phyloP scores from a whole-genome alignment of 208 protist species.

The Histomonas meleagridis region DNA sequence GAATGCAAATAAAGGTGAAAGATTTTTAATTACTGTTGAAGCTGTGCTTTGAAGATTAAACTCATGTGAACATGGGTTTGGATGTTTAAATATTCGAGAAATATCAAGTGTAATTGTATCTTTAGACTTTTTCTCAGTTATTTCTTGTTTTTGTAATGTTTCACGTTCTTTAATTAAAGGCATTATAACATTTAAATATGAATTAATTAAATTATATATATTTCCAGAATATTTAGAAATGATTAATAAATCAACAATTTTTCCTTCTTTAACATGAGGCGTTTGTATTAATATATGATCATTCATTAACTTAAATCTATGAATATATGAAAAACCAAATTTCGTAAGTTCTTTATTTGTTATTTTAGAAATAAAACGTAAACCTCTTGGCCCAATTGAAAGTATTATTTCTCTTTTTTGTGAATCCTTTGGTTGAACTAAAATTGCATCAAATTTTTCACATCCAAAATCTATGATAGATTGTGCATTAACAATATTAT shows the following conservation, averaged over 20 bases:
- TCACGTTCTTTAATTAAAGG: background rate
- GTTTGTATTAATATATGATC: background rate
- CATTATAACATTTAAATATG: background rate
- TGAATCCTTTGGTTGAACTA: background rate
- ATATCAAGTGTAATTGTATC: background rate
- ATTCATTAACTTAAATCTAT: background rate
- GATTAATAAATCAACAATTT: background rate
- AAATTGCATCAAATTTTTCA: background rate
- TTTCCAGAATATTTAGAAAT: background rate
- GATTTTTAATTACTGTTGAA: too few species aligned
- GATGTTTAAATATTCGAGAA: background rate
- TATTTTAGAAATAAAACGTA: background rate
- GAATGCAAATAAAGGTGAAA: too few species aligned
- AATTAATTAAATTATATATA: background rate
- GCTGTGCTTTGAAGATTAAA: background rate
- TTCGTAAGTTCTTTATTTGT: background rate
- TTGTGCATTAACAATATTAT: background rate
- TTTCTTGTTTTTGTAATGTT: background rate
- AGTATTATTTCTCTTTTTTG: background rate
- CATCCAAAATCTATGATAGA: background rate
- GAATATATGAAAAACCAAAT: background rate
- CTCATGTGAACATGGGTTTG: background rate
- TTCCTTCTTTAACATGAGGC: background rate
- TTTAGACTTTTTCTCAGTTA: background rate
- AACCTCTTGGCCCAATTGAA: background rate